A percentile compares a stretch with the other conserved stretches of the same genome.
Conservation (phyloP, 805 yeast genomes). For the Komagataella kurtzmanii region DNA sequence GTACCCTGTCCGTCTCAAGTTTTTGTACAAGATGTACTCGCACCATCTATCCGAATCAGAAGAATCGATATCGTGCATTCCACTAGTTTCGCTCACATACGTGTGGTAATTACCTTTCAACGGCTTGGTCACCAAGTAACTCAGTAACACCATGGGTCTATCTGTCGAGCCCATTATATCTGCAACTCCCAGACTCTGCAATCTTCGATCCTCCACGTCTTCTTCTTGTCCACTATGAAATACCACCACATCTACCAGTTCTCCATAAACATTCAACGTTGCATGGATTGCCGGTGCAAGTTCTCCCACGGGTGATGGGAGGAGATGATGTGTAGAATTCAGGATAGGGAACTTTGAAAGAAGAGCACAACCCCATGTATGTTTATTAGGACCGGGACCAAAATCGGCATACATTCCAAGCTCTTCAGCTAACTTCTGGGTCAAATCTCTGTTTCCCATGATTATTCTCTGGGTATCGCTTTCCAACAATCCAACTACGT, state of each 20-base stretch:
- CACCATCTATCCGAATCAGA: conserved; percentile 98
- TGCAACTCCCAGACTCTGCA: conserved; percentile 67
- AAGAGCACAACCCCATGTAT: conserved; percentile 95
- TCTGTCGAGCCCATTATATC: conserved; percentile 72
- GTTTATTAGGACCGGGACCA: conserved; percentile 97
- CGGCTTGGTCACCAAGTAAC: conserved; percentile 86
- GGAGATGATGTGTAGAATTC: conserved; percentile 76
- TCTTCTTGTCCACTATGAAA: conserved; percentile 98
- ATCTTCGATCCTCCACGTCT: conserved; percentile 83
- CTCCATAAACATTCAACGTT: conserved; percentile 83
- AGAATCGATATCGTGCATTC: conserved; percentile 90
- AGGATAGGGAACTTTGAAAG: conserved; percentile 90
- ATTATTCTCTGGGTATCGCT: conserved; percentile 88
- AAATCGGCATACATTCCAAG: conserved; percentile 90
- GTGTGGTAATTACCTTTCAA: conserved; percentile 83
- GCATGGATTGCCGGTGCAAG: conserved; percentile 98
- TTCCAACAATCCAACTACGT: conserved; percentile 83
- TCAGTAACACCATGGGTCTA: conserved; percentile 75
- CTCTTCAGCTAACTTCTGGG: conserved; percentile 85
- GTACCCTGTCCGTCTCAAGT: conserved; percentile 77
- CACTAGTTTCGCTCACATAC: conserved; percentile 69
- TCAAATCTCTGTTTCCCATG: conserved; percentile 91
- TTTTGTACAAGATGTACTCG: conserved; percentile 84
- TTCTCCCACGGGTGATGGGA: conserved; percentile 97
- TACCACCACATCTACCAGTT: conserved; percentile 79